Base-by-base conservation (phyloP, 2,329 filamentous ascomycete genomes). In the Myotisia sp. region DNA sequence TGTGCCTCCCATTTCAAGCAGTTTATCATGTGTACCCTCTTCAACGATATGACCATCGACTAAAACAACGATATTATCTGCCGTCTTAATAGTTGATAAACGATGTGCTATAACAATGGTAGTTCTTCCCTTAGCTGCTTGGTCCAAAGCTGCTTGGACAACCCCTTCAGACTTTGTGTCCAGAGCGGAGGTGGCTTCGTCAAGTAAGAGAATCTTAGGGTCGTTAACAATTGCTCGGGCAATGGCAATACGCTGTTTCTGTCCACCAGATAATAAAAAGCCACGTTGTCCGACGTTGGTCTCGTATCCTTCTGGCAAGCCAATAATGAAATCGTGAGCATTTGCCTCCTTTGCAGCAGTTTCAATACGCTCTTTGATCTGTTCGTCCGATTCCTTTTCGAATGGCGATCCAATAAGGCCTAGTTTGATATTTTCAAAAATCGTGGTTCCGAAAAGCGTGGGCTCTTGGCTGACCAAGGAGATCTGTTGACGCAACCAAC, bases 21-120 rank as follows among this genome's bases (percentile, higher is more conserved):
- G 68, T 9, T 79, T 68, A 38, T 87, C 73, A 53, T 95, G 90
- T 0, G 74, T 86, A 33, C 90, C 90, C 56, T 94, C 85, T 57
- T 98, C 90, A 8, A 92, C 68, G 39, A 98, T 92, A n/a, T 68
- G 63, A 8, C 90, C 90, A 40, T 76, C 61, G 3, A 76, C 70
- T 77, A 98, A 87, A 42, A 94, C 87, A 8, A 95, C 82, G 45
- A 98, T 98, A 49, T 93, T 94, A 56, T 95, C 80, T 0, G 87
- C 87, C 42, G 85, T 77, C 56, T 76, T 85, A 62, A 98, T 93
- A 4, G 90, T 98, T 1, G 85, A 93, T 6, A 98, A 67, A 45
- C 87, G 78, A 61, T 98, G 90, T 27, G 90, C 90, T 55, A 98
- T 95, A 5, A 86, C 82, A 47, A 95, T 93, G 2, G 90, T 95